These are phyloP conservation scores for Claviceps purpurea DNA, from an alignment of 2,329 filamentous ascomycete species.

Conservation along the genomic window DNA sequence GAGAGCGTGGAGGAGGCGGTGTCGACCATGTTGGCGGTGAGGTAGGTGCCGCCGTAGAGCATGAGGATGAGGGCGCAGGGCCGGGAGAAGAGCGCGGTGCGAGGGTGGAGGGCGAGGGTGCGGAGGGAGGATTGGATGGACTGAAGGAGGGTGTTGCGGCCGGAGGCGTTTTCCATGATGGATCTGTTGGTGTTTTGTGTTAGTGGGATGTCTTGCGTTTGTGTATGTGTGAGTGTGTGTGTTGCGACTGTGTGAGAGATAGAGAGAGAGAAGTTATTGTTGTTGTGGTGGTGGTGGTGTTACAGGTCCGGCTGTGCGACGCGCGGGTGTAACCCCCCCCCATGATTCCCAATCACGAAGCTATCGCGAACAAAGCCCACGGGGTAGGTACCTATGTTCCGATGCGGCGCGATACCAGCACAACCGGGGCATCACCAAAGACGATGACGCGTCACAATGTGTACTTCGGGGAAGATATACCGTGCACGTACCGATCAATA, in stretches of 20 bases:
- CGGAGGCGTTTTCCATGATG: constrained; percentile 74
- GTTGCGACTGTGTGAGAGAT: too few relatives aligned
- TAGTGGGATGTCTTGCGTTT: too few relatives aligned
- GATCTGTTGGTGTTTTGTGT: constrained; percentile 30
- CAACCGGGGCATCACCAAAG: too few relatives aligned
- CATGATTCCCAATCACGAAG: background rate
- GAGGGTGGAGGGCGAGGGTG: constrained; percentile 45
- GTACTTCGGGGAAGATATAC: too few relatives aligned
- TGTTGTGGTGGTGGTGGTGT: background rate
- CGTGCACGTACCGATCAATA: constrained; percentile 57
- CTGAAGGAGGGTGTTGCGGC: constrained; percentile 42
- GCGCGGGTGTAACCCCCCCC: background rate
- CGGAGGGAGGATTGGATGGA: constrained; percentile 47
- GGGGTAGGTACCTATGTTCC: too few relatives aligned
- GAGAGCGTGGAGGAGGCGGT: constrained; percentile 55
- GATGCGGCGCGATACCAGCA: too few relatives aligned
- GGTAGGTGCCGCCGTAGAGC: constrained; percentile 80
- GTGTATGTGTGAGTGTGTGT: too few relatives aligned
- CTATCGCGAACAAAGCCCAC: too few relatives aligned
- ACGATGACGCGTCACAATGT: too few relatives aligned
- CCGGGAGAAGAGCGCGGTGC: constrained; percentile 46
- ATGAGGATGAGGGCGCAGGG: constrained; percentile 57
- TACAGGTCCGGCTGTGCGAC: too few relatives aligned
- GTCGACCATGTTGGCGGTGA: constrained; percentile 79
- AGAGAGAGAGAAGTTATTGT: background rate